A percentile compares a stretch with the other conserved stretches of the same genome.
Evolutionary conservation across 352 stramenopile species (phyloP).

Genomic region (Globisporangium barbulae): DNA sequence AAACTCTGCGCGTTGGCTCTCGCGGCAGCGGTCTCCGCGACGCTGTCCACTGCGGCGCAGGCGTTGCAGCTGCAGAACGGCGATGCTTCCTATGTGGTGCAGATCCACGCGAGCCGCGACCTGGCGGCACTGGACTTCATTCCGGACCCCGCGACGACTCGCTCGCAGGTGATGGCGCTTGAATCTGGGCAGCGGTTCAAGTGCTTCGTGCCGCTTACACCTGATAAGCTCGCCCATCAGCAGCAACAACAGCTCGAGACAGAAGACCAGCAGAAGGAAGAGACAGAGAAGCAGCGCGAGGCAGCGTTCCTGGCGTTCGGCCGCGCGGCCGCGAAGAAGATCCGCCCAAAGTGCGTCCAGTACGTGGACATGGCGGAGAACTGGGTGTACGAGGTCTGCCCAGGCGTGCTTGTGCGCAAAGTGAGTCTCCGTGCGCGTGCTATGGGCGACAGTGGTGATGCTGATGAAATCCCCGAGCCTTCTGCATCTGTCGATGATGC

Average conservation of each 20-base stretch:
- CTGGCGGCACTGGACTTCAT: conserved; percentile 21
- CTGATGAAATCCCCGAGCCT: not conserved
- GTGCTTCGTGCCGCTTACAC: conserved; percentile 59
- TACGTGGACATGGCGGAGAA: conserved; percentile 43
- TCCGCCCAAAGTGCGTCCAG: conserved; percentile 63
- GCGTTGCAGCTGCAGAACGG: conserved; percentile 14
- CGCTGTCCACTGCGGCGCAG: not conserved
- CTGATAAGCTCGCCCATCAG: conserved; percentile 10
- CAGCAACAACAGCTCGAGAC: not conserved
- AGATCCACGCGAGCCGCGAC: conserved; percentile 51
- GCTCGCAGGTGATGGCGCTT: conserved; percentile 60
- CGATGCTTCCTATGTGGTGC: conserved; percentile 64
- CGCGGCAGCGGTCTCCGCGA: not conserved
- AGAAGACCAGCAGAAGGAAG: conserved; percentile 1
- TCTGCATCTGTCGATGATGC: not conserved
- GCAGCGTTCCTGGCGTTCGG: conserved; percentile 43
- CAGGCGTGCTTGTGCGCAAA: conserved; percentile 49
- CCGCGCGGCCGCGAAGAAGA: conserved; percentile 46
- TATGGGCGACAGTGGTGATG: not conserved
- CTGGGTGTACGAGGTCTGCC: conserved; percentile 73
- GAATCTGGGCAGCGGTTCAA: conserved; percentile 64
- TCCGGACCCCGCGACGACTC: conserved; percentile 21
- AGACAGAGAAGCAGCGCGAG: conserved; percentile 7
- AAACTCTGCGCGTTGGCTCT: not conserved
- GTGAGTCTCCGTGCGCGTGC: conserved; percentile 25